Conservation (phyloP, 495 filamentous ascomycete genomes). For the Cercophora samala region DNA sequence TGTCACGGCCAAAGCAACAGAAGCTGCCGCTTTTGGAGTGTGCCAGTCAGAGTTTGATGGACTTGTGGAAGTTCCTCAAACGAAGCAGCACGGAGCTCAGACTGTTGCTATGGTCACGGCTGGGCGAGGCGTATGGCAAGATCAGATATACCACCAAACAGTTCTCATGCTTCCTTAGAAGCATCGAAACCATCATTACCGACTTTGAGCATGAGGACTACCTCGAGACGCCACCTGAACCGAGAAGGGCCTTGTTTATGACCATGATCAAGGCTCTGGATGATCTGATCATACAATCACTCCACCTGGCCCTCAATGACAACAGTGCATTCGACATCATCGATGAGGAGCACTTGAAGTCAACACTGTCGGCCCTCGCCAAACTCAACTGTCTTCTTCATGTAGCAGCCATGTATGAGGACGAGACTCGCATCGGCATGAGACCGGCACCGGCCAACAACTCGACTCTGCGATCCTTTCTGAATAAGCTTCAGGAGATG, state of each 20-base stretch:
- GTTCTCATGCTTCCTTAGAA: slow-evolving; percentile 77
- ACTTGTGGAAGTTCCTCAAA: slow-evolving; percentile 81
- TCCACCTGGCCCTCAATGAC: slow-evolving; percentile 63
- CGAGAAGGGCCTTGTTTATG: slow-evolving; percentile 65
- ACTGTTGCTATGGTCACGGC: slow-evolving; percentile 80
- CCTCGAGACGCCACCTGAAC: slow-evolving; percentile 53
- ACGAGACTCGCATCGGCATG: slow-evolving; percentile 73
- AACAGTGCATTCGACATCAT: slow-evolving; percentile 77
- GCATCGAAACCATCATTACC: slow-evolving; percentile 72
- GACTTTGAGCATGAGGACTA: slow-evolving; percentile 68
- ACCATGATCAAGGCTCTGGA: slow-evolving; percentile 75
- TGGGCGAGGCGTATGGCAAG: slow-evolving; percentile 79
- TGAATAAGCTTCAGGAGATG: slow-evolving; percentile 78
- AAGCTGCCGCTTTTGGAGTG: slow-evolving; percentile 41
- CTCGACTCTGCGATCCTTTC: slow-evolving; percentile 50
- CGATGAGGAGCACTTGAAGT: slow-evolving; percentile 68
- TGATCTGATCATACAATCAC: slow-evolving; percentile 63
- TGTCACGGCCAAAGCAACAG: slow-evolving; percentile 20
- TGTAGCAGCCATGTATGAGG: slow-evolving; percentile 73
- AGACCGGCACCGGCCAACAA: slow-evolving; percentile 38
- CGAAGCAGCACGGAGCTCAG: slow-evolving; percentile 75
- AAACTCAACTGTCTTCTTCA: slow-evolving; percentile 70
- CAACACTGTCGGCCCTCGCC: slow-evolving; percentile 64
- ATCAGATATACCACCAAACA: slow-evolving; percentile 83
- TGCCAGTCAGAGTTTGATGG: slow-evolving; percentile 52